phyloP scores from a whole-genome alignment of 139 green algal species.

The Gonium pectorale region DNA sequence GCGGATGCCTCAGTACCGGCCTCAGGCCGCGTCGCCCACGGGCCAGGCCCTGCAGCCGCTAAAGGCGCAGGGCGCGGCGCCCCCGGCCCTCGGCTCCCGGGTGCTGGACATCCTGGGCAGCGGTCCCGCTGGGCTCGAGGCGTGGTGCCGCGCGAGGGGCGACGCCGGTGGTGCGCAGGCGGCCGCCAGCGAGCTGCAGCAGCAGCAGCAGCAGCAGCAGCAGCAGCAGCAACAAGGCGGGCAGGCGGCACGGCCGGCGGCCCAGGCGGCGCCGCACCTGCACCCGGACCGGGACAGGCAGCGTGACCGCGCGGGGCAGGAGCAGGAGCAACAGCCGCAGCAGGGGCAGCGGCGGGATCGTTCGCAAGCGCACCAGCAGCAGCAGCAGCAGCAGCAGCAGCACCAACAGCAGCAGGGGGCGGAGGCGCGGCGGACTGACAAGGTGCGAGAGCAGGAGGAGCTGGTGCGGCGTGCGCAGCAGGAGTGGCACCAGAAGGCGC shows the following conservation, averaged over 20 bases:
- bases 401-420: background rate
- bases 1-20: too few species aligned
- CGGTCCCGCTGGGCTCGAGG: too few species aligned
- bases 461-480: background rate
- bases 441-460: background rate
- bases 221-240: background rate
- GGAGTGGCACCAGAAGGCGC: background rate
- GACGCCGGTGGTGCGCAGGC: background rate
- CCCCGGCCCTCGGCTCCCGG: too few species aligned
- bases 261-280: background rate
- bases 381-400: background rate
- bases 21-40: too few species aligned
- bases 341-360: background rate
- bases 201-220: background rate
- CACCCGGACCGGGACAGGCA: background rate
- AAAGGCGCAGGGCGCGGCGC: too few species aligned
- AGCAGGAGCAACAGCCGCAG: background rate
- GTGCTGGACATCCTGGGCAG: too few species aligned
- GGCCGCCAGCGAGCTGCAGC: background rate
- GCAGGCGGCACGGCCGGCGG: too few species aligned
- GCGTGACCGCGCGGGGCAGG: background rate
- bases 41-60: too few species aligned
- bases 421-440: background rate
- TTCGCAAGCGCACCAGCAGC: background rate
- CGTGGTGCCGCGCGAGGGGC: background rate